Evolutionary conservation across 192 early-diverging fungal genomes (phyloP), one percentile per base, ranked within the genome.

Genomic region (Coemansia sp.): DNA sequence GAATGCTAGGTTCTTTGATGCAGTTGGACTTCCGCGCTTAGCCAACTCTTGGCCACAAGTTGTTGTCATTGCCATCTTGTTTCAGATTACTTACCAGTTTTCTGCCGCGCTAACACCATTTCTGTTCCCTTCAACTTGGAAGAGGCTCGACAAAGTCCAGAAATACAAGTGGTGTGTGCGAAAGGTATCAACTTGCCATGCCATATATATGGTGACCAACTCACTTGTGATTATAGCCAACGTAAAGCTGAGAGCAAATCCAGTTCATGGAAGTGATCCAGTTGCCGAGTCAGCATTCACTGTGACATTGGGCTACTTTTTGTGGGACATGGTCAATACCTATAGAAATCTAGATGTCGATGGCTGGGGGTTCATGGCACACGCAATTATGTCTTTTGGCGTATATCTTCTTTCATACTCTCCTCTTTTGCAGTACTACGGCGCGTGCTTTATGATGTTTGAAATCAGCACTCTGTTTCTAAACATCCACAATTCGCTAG

Each of bases 381-480:
- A 98, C 67, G 96, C 93, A 8, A 23, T 92, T 15, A 82, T 86
- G 44, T 91, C 91, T 36, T 90, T 94, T 62, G 74, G 85, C 51
- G 93, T 94, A 5, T 95, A 88, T 57, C 66, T 93, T 17, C 80
- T 93, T 45, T 86, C 89, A 19, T 84, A 63, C 23, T 21, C 87
- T 29, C 96, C 96, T 6, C 90, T 94, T 69, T 73, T 95, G 45
- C 88, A 90, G 70, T 94, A 94, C 78, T 98, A 92, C 69, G 96
- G 94, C 19, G 86, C 90, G 4, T 87, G 89, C 45, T 95, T 95
- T 72, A 87, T 98, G 70, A 89, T 98, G 89, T 95, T 90, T 77
- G 96, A 98, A 78, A 75, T 95, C 32, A 90, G 87, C 64, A 96
- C 94, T 1, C 87, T 92, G 7, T 95, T 96, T 67, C 85, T 98